Percentiles rank a stretch among this genome's conserved stretches.
phyloP scores from a whole-genome alignment of 192 early-diverging fungal species.

The Coemansia guatemalensis region DNA sequence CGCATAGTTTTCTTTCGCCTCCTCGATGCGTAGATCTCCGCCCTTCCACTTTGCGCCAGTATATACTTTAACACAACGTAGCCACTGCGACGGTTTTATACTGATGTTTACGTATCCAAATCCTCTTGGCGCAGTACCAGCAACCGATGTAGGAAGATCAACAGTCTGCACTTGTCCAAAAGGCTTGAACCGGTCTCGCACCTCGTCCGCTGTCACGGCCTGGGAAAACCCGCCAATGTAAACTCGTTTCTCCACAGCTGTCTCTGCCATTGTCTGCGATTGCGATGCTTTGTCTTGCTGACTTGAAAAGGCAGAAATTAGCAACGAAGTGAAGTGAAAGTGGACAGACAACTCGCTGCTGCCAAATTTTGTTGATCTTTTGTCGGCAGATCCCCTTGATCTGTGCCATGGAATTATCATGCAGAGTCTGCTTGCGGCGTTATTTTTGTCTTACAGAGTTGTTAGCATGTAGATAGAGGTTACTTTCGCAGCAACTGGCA shows the following conservation, averaged over 20 bases:
- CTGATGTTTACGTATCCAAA: conserved; percentile 73
- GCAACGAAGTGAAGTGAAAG: background rate
- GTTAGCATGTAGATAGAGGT: no score
- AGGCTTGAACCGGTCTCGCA: conserved; percentile 66
- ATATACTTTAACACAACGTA: conserved; percentile 67
- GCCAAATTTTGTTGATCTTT: background rate
- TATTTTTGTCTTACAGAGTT: no score
- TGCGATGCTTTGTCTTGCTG: background rate
- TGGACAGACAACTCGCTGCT: background rate
- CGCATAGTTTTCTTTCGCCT: conserved; percentile 73
- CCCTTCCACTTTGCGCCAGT: conserved; percentile 88
- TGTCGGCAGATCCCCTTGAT: background rate
- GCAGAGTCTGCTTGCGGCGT: no score
- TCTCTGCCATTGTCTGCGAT: conserved; percentile 24
- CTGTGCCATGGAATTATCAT: background rate
- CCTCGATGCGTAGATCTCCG: conserved; percentile 69
- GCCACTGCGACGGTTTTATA: conserved; percentile 66
- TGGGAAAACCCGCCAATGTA: conserved; percentile 77
- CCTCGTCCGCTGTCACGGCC: conserved; percentile 55
- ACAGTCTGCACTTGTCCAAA: conserved; percentile 62
- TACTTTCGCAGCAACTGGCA: no score
- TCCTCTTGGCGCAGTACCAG: conserved; percentile 54
- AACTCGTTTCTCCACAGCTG: conserved; percentile 57
- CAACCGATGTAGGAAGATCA: conserved; percentile 12
- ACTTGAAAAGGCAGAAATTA: background rate